A percentile compares a stretch with the other conserved stretches of the same genome.
Evolutionary conservation across 176 grass and related monocot genomes (phyloP).

Genomic region (Aegilops umbellulata): DNA sequence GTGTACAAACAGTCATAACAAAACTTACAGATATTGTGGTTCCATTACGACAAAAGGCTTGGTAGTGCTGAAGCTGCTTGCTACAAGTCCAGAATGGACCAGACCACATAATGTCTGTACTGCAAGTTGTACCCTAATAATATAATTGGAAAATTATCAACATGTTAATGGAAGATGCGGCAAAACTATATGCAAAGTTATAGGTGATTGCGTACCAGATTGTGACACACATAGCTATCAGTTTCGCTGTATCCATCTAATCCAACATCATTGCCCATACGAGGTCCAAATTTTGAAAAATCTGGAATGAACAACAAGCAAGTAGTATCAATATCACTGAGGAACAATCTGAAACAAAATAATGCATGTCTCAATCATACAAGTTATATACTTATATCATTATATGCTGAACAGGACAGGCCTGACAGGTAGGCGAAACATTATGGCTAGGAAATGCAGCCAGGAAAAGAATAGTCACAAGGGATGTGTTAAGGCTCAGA

Average conservation of each 20-base stretch:
- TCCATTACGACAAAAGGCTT: conserved; percentile 76
- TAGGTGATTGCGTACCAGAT: conserved; percentile 45
- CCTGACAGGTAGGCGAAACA: background rate
- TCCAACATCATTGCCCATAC: conserved; percentile 31
- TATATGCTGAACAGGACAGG: background rate
- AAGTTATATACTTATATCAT: background rate
- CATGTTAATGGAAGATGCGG: conserved; percentile 10
- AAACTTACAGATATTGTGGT: conserved; percentile 78
- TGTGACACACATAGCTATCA: conserved; percentile 38
- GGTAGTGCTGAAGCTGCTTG: conserved; percentile 87
- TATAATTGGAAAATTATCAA: background rate
- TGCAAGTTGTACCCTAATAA: conserved; percentile 56
- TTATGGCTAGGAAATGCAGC: background rate
- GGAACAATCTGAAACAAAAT: background rate
- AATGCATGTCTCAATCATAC: background rate
- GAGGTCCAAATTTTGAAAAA: conserved; percentile 37
- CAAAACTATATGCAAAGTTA: conserved; percentile 7
- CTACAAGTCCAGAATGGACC: conserved; percentile 87
- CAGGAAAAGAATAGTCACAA: background rate
- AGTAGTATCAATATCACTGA: background rate
- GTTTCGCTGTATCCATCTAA: conserved; percentile 52
- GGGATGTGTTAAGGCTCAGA: background rate
- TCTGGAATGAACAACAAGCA: conserved; percentile 26
- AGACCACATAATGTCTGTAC: conserved; percentile 90
- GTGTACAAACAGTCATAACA: conserved; percentile 6